Conservation (phyloP, 129 eudicot genomes). For the Arctium lappa region DNA sequence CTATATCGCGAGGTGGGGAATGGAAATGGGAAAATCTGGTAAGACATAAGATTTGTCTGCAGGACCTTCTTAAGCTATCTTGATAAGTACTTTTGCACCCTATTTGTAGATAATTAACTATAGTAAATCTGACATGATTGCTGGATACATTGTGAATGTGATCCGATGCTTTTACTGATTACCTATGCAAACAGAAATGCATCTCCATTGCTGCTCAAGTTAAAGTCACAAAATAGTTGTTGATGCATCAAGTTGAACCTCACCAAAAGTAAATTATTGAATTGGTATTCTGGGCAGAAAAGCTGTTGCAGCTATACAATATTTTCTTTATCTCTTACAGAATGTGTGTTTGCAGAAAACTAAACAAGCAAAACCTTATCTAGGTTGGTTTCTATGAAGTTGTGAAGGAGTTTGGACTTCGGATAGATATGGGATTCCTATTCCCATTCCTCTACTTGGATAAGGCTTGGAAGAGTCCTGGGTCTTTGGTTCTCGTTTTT, state of each 20-base stretch:
- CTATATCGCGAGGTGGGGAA: slow-evolving; percentile 81
- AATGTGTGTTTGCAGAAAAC: neutral
- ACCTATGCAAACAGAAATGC: neutral
- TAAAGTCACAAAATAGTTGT: neutral
- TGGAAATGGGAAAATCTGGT: slow-evolving; percentile 99
- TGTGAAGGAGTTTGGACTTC: too few species aligned
- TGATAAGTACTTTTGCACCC: neutral
- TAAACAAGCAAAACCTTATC: too few species aligned
- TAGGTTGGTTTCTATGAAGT: too few species aligned
- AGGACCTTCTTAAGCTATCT: neutral
- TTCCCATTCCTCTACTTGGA: too few species aligned
- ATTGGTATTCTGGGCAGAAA: neutral
- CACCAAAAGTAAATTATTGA: neutral
- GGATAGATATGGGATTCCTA: too few species aligned
- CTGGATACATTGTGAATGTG: neutral
- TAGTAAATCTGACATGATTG: neutral
- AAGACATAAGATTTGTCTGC: slow-evolving; percentile 15
- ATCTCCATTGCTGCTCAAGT: neutral
- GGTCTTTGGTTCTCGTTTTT: too few species aligned
- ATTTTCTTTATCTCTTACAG: neutral
- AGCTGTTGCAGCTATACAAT: neutral
- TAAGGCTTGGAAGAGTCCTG: too few species aligned
- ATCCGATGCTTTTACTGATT: neutral
- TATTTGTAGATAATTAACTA: neutral
- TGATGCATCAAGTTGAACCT: neutral